phyloP scores from a whole-genome alignment of 2,329 filamentous ascomycete species.

The Neocatenulostroma microsporum region DNA sequence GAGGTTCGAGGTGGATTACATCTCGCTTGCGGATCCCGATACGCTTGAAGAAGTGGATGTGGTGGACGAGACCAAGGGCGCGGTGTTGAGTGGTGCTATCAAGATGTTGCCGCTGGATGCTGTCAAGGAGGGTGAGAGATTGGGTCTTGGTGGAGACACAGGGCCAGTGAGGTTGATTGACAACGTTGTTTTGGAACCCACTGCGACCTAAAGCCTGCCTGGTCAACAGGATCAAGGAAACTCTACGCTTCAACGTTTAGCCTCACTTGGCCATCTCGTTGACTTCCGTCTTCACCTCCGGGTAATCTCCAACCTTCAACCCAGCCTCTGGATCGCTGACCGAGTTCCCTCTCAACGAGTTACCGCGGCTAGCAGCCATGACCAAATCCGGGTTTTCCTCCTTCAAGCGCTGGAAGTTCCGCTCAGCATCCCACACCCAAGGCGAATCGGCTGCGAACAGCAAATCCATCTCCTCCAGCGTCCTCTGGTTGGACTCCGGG shows the following conservation, averaged over 20 bases:
- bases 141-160: constrained; percentile 61
- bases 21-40: constrained; percentile 80
- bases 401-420: constrained; percentile 54
- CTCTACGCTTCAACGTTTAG: too few relatives aligned
- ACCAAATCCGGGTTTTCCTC: constrained; percentile 46
- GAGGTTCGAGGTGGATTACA: constrained; percentile 78
- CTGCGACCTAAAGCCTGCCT: neutral
- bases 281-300: too few relatives aligned
- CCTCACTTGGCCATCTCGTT: too few relatives aligned
- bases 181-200: constrained; percentile 58
- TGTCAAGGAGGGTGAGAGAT: constrained; percentile 60
- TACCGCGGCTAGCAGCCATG: constrained; percentile 22
- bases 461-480: constrained; percentile 67
- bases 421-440: constrained; percentile 65
- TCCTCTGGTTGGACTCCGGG: constrained; percentile 63
- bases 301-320: too few relatives aligned
- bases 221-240: too few relatives aligned
- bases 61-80: constrained; percentile 64
- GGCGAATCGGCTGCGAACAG: constrained; percentile 59
- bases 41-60: constrained; percentile 68
- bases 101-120: constrained; percentile 79
- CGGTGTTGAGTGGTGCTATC: constrained; percentile 80
- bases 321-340: too few relatives aligned
- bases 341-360: too few relatives aligned
- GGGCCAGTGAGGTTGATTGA: constrained; percentile 84